Evolutionary conservation across 257 asterid species (phyloP).

Genomic region (Verbascum thapsus): DNA sequence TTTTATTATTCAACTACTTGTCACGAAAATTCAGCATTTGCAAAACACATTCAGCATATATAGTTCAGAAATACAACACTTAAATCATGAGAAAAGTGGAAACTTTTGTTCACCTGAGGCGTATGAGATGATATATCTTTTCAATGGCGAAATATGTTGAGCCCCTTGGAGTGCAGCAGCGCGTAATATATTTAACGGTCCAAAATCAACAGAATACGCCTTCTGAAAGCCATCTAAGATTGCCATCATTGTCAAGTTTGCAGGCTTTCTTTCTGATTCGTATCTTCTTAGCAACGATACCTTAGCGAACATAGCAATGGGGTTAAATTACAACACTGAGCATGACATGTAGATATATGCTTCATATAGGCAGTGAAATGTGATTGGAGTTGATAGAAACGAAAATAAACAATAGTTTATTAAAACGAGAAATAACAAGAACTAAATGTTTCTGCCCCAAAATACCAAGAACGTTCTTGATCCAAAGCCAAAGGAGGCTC

Average conservation of each 20-base stretch:
- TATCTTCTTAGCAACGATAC: constrained; percentile 69
- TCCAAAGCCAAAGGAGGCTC: too few relatives aligned
- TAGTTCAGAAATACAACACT: constrained; percentile 3
- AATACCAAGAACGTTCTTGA: too few relatives aligned
- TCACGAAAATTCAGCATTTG: constrained; percentile 10
- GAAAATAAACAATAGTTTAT: too few relatives aligned
- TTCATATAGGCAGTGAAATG: not conserved
- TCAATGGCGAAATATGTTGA: constrained; percentile 74
- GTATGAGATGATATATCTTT: constrained; percentile 66
- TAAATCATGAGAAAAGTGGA: constrained; percentile 62
- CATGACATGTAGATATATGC: not conserved
- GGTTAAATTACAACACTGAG: not conserved
- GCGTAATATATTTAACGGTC: constrained; percentile 72
- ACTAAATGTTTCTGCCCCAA: too few relatives aligned
- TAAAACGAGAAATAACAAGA: too few relatives aligned
- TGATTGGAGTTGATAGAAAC: too few relatives aligned
- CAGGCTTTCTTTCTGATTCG: constrained; percentile 84
- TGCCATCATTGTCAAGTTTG: constrained; percentile 82
- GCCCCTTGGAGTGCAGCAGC: constrained; percentile 93
- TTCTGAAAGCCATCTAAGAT: constrained; percentile 89
- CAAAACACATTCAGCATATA: constrained; percentile 5
- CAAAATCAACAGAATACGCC: constrained; percentile 85
- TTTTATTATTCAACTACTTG: constrained; percentile 9
- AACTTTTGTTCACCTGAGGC: constrained; percentile 82
- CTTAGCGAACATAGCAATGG: constrained; percentile 34